Conservation (phyloP, 2,329 filamentous ascomycete genomes). For the Chrysoporthe puriensis region DNA sequence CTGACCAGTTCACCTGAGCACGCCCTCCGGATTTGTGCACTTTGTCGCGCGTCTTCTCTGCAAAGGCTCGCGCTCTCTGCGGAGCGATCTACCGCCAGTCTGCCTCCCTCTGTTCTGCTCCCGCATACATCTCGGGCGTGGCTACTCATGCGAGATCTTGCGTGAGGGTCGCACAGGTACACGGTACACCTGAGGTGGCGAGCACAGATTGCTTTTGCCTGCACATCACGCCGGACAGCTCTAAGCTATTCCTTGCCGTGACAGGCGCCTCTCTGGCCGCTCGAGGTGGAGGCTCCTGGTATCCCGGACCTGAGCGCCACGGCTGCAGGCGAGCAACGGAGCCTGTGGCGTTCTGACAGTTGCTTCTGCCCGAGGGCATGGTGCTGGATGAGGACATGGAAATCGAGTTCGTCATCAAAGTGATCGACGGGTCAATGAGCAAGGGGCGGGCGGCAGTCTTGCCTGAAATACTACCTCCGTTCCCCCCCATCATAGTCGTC, state of each 20-base stretch:
- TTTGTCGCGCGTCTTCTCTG: slow-evolving; percentile 4
- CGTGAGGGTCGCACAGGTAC: slow-evolving; percentile 19
- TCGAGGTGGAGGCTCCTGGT: background rate
- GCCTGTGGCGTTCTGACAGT: slow-evolving; percentile 1
- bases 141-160: background rate
- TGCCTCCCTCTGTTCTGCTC: background rate
- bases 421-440: background rate
- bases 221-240: background rate
- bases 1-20: slow-evolving; percentile 16
- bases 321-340: background rate
- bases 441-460: background rate
- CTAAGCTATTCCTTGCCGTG: background rate
- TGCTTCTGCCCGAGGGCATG: slow-evolving; percentile 9
- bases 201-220: slow-evolving; percentile 7
- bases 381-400: slow-evolving; percentile 6
- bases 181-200: slow-evolving; percentile 8
- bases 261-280: background rate
- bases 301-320: background rate
- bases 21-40: slow-evolving; percentile 10
- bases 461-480: background rate
- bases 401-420: background rate
- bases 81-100: background rate
- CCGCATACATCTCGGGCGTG: slow-evolving; percentile 19
- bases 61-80: background rate
- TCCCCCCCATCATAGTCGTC: background rate